Evolutionary conservation across 2,329 filamentous ascomycete genomes (phyloP), one percentile per base, ranked within the genome.

Genomic region (Rutstroemia sp.): DNA sequence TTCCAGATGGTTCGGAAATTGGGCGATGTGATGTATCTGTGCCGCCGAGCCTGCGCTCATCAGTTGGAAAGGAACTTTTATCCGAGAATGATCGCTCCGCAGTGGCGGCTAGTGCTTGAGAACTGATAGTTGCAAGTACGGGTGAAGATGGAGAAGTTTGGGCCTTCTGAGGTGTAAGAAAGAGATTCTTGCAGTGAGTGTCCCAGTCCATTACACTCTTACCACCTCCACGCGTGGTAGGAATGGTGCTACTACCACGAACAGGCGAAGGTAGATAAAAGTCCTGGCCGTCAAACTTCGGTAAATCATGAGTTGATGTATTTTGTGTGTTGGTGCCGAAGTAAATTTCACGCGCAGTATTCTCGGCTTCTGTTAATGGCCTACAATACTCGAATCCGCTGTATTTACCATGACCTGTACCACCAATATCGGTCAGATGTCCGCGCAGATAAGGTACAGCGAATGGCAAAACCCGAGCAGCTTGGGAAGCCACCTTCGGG

Each of bases 241-340:
- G 23, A 46, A 25, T 25, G 23, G 44, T 23, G 19, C 18, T 46
- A 14, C 37, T 44, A 23, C 69, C 63, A 65, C 79, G 80, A 59
- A 69, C 66, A 1, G 80, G 79, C 0, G 81, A 83, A 3, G 79
- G 71, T 30, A 78, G 79, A 59, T 84, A 85, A 62, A 85, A 85
- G 65, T 85, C 76, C 66, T 82, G 83, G 23, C 83, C 82, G 61
- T 86, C 82, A 62, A 82, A 86, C 67, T 82, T 85, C 37, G 82
- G 82, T 42, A 85, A 71, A 2, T 80, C 79, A 10, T 49, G 62
- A 37, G 72, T 74, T 49, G 77, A 73, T 12, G 74, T 73, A 61
- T 77, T 74, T 30, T 71, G 73, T 44, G 81, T 76, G 16, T 78
- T 76, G 45, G 79, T 77, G 9, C 79, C 81, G 80, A 81, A 86